phyloP scores from a whole-genome alignment of 208 protist species.

The Acanthamoeba castellanii region DNA sequence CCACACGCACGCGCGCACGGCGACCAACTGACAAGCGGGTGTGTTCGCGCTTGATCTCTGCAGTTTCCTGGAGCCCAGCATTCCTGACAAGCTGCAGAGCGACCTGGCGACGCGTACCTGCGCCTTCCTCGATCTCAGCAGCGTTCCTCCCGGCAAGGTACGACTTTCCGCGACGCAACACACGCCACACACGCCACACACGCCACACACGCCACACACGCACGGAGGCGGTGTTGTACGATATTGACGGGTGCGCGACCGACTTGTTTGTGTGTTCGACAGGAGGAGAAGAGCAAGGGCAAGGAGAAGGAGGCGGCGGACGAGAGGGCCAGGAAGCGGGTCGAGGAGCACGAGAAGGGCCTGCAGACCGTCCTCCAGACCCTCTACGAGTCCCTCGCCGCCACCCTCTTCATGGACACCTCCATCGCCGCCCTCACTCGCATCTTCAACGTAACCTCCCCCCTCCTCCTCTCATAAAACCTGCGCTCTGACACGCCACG shows the following conservation, averaged over 20 bases:
- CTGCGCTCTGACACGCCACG: not conserved
- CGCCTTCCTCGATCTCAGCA: conserved; percentile 25
- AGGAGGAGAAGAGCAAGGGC: conserved; percentile 17
- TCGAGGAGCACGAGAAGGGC: conserved; percentile 9
- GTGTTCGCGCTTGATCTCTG: not conserved
- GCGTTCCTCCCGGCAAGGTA: not conserved
- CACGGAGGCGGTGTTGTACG: not conserved
- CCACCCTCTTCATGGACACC: conserved; percentile 77
- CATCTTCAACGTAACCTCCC: conserved; percentile 65
- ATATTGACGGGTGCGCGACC: not conserved
- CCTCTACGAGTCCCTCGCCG: conserved; percentile 77
- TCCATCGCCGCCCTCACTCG: conserved; percentile 71
- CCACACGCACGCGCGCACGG: no score
- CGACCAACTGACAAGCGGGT: not conserved
- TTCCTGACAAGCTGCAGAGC: conserved; percentile 11
- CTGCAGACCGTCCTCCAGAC: not conserved
- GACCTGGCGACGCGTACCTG: conserved; percentile 2
- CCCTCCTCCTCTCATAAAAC: no score
- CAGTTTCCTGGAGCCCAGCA: conserved; percentile 30
- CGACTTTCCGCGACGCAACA: not conserved
- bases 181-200: no score
- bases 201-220: no score
- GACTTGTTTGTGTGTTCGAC: no score
- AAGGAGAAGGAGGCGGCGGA: conserved; percentile 23
- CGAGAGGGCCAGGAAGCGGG: not conserved